Base-by-base conservation (phyloP, 2,329 filamentous ascomycete species). In the Epicoccum sorghinum region DNA sequence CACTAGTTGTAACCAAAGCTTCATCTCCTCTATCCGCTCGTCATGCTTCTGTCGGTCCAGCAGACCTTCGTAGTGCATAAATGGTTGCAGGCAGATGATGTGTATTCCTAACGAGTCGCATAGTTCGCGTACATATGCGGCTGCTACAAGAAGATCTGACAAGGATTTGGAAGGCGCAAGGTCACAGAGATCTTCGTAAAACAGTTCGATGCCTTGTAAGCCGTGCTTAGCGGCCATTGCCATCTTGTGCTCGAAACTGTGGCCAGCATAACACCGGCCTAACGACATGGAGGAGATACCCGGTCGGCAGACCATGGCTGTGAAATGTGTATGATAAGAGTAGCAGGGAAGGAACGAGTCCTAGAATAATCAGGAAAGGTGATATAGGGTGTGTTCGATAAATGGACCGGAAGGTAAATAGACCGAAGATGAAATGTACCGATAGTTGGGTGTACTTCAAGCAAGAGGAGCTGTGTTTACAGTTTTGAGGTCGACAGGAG, bases 261-360 rank as follows among this genome's bases (percentile, higher is more conserved):
- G 90, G 43, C 68, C 68, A 59, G 88, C 85, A 68, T 87, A 88
- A 65, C 85, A 86, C 37, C 88, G 86, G 37, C 90, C 89, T 1
- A 93, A 81, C 43, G 89, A 92, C 82, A 92, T 90, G 58, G 88
- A 89, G 53, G 86, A 86, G 68, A 93, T 92, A 35, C 82, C 88
- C 60, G 88, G 82, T 60, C 80, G 82, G 71, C 80, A 85, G 58
- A 80, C 68, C 78, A 81, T 81, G 2, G 38, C 72, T 36, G 7
- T 29, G 27, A 29, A 27, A 12, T n/a, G 36, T 36, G 37, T 30
- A 30, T 44, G n/a, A 30, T 44, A 10, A 44, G 2, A 22, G 30
- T 7, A 43, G n/a, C 14, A 22, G 25, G 8, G 2, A 37, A 10
- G 12, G 30, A 18, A 18, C 18, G 3, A 6, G 5, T 23, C 22